Conservation (phyloP, 2,329 filamentous ascomycete species). For the Teratosphaeria zuluensis region DNA sequence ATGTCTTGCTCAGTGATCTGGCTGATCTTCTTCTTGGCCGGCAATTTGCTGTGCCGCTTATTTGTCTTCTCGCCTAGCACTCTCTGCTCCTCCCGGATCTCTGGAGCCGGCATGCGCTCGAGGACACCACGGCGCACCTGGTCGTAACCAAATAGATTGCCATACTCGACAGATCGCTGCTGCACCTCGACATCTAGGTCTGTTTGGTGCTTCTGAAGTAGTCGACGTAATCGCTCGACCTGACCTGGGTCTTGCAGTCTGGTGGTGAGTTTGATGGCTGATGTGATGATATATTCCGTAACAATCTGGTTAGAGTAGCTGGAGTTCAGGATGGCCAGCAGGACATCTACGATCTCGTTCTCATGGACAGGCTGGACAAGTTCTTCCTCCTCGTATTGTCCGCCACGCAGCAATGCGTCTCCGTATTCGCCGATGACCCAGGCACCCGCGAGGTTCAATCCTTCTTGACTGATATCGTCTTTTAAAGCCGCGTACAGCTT, state of each 20-base stretch:
- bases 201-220: slow-evolving; percentile 68
- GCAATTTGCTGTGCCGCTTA: slow-evolving; percentile 40
- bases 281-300: slow-evolving; percentile 91
- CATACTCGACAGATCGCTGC: slow-evolving; percentile 89
- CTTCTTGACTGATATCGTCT: slow-evolving; percentile 96
- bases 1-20: slow-evolving; percentile 88
- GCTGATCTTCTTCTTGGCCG: slow-evolving; percentile 65
- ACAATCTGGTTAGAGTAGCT: slow-evolving; percentile 86
- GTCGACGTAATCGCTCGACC: slow-evolving; percentile 69
- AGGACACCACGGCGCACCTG: slow-evolving; percentile 79
- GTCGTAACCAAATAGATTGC: slow-evolving; percentile 87
- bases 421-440: slow-evolving; percentile 99
- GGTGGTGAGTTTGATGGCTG: slow-evolving; percentile 88
- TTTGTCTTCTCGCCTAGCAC: slow-evolving; percentile 70
- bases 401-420: slow-evolving; percentile 77
- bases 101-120: slow-evolving; percentile 94
- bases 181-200: slow-evolving; percentile 93
- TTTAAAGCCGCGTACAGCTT: slow-evolving; percentile 86
- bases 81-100: slow-evolving; percentile 90
- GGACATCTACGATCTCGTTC: slow-evolving; percentile 85
- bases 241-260: slow-evolving; percentile 76
- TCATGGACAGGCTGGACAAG: slow-evolving; percentile 74
- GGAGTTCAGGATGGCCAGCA: slow-evolving; percentile 83
- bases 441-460: slow-evolving; percentile 79
- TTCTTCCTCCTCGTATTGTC: slow-evolving; percentile 90